phyloP scores from a whole-genome alignment of 2,329 filamentous ascomycete genomes.

The Pseudogymnoascus destructans region DNA sequence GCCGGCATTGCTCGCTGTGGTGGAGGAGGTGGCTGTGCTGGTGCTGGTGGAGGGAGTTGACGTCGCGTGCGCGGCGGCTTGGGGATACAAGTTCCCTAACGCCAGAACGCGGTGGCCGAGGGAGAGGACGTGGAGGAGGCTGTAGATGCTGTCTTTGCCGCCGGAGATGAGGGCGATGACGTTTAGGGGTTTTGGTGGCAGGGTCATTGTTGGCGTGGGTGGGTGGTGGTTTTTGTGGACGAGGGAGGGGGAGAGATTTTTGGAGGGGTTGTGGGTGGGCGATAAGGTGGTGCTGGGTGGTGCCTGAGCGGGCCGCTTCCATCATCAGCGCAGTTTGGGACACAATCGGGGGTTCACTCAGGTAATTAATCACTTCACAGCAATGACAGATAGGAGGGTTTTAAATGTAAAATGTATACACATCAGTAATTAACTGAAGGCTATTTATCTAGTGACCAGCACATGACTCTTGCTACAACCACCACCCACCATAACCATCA shows the following conservation, averaged over 20 bases:
- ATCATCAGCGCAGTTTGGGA: background rate
- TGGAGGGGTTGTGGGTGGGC: background rate
- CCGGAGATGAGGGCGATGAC: constrained; percentile 91
- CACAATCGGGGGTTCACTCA: no score
- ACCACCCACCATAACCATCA: background rate
- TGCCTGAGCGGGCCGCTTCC: background rate
- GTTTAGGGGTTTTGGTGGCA: constrained; percentile 36
- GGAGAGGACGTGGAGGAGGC: constrained; percentile 74
- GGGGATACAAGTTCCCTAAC: constrained; percentile 74
- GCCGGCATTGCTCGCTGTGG: background rate
- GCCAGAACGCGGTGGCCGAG: constrained; percentile 80
- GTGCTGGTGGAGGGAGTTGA: background rate
- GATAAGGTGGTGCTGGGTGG: background rate
- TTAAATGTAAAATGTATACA: background rate
- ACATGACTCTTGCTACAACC: background rate
- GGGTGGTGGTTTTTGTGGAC: no score
- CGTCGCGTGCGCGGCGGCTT: constrained; percentile 17
- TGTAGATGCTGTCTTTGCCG: constrained; percentile 94
- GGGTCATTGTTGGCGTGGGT: background rate
- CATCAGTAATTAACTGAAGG: background rate
- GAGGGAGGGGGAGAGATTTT: background rate
- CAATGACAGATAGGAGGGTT: background rate
- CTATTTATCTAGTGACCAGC: background rate
- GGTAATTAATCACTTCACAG: background rate
- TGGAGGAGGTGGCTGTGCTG: background rate